phyloP scores from a whole-genome alignment of 495 filamentous ascomycete genomes.

The Aspergillus sclerotioniger region DNA sequence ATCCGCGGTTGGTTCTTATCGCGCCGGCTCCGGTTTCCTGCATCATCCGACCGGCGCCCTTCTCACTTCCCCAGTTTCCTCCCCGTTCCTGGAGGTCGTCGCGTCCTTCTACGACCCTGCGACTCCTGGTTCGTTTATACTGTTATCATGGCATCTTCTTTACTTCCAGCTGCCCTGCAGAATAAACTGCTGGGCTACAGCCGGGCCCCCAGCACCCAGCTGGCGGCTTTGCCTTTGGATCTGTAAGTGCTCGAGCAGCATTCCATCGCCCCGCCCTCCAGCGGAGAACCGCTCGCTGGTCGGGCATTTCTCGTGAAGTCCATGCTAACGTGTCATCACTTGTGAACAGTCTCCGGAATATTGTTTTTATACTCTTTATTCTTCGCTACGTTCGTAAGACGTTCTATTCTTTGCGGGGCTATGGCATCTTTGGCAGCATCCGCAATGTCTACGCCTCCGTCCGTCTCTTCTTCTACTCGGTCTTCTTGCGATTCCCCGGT shows the following conservation, averaged over 20 bases:
- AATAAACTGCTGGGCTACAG: constrained; percentile 43
- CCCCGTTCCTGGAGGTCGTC: constrained; percentile 16
- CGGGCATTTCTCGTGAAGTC: not conserved
- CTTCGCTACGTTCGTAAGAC: constrained; percentile 80
- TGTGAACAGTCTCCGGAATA: constrained; percentile 67
- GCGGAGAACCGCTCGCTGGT: not conserved
- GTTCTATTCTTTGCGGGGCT: constrained; percentile 80
- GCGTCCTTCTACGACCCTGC: constrained; percentile 1
- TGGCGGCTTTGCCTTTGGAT: constrained; percentile 71
- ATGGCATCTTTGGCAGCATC: constrained; percentile 78
- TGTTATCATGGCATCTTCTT: constrained; percentile 35
- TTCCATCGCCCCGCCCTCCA: constrained; percentile 15
- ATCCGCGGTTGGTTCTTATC: constrained; percentile 7
- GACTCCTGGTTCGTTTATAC: not conserved
- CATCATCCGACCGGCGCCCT: constrained; percentile 14
- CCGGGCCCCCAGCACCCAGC: constrained; percentile 54
- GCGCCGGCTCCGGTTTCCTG: constrained; percentile 5
- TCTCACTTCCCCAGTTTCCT: constrained; percentile 13
- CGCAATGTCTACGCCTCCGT: constrained; percentile 66
- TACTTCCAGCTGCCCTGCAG: constrained; percentile 40
- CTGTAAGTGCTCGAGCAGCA: constrained; percentile 57
- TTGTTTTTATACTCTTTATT: constrained; percentile 87
- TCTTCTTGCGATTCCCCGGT: constrained; percentile 82
- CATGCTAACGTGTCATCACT: not conserved
- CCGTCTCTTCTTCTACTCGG: constrained; percentile 72